phyloP scores from a whole-genome alignment of 805 yeast genomes.

The Sporopachydermia lactativora region DNA sequence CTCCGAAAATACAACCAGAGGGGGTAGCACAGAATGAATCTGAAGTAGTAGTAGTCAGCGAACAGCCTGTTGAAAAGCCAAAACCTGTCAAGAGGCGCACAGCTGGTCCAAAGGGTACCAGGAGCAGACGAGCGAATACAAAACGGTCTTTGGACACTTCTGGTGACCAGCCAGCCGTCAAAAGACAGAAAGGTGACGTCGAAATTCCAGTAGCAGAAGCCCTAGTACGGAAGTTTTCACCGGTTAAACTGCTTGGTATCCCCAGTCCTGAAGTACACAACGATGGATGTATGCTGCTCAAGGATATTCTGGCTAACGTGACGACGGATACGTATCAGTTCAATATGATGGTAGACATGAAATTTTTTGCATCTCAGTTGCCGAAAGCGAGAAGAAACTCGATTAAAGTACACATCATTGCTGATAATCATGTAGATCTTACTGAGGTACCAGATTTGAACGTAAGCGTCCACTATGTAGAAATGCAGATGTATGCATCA shows the following conservation, averaged over 20 bases:
- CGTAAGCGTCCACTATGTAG: constrained; percentile 11
- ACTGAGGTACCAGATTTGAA: constrained; percentile 7
- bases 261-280: background rate
- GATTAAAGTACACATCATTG: background rate
- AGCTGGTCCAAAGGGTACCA: no score
- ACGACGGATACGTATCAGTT: background rate
- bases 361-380: background rate
- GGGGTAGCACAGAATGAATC: no score
- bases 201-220: no score
- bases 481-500: constrained; percentile 13
- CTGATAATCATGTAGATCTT: constrained; percentile 9
- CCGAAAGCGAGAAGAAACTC: background rate
- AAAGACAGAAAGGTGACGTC: no score
- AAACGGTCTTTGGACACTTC: no score
- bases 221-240: background rate
- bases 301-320: background rate
- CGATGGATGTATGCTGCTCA: background rate
- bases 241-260: background rate
- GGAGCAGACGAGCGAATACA: no score
- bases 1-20: no score
- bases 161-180: no score
- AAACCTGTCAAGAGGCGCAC: no score
- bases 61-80: no score
- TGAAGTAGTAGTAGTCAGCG: no score
- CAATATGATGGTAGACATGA: background rate